Evolutionary conservation across 495 filamentous ascomycete species (phyloP).

Genomic region (Pyronema domesticum): DNA sequence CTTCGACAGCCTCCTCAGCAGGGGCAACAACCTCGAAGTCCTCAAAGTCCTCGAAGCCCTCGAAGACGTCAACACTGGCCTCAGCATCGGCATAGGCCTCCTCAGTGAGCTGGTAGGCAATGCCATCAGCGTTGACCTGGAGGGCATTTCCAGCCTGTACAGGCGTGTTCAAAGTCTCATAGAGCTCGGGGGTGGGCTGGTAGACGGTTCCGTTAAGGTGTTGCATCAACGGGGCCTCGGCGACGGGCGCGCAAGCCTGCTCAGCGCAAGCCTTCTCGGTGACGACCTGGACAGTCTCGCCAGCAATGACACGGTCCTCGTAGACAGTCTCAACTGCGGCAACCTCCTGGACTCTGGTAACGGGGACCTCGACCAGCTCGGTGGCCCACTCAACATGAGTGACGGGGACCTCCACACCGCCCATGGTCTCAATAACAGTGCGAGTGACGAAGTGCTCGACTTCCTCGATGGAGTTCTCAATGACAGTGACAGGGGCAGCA

Average conservation of each 20-base stretch:
- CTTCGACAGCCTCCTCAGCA: no score
- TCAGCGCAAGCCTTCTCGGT: not conserved
- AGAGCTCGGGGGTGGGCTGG: no score
- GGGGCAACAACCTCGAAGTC: not conserved
- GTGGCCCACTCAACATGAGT: not conserved
- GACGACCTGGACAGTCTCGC: not conserved
- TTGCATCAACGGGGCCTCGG: no score
- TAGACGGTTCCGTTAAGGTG: no score
- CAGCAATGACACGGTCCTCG: not conserved
- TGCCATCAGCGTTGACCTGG: no score
- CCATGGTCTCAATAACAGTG: not conserved
- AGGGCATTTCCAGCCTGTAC: no score
- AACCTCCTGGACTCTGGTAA: not conserved
- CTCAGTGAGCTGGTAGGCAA: no score
- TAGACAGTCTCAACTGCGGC: not conserved
- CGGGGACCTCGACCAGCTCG: constrained; percentile 1
- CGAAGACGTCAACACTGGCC: not conserved
- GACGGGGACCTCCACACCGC: not conserved
- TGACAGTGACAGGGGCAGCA: not conserved
- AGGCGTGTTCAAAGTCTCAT: no score
- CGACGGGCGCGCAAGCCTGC: not conserved
- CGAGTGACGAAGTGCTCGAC: not conserved
- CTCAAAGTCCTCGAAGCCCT: not conserved
- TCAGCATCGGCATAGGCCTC: no score
- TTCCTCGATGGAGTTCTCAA: not conserved